These are phyloP conservation scores for Megacollybia marginata DNA, from an alignment of 768 basidiomycete genomes.

Conservation along the genomic window DNA sequence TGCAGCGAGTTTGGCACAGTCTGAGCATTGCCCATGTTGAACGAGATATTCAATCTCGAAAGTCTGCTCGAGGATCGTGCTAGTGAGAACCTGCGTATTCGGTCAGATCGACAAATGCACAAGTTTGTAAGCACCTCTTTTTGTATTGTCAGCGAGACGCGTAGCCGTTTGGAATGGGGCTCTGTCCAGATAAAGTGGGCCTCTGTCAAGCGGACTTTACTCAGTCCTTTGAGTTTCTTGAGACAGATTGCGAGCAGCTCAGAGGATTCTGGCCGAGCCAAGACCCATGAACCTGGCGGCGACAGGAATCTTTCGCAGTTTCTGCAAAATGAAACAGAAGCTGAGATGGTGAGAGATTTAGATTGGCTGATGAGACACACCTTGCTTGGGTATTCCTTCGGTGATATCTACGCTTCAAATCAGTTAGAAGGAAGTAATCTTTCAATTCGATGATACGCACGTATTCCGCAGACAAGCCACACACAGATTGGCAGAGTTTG, in stretches of 20 bases:
- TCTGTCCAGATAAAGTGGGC: slow-evolving; percentile 99
- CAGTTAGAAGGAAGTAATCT: not conserved
- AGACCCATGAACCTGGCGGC: slow-evolving; percentile 82
- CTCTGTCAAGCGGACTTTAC: slow-evolving; percentile 93
- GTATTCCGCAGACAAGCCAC: slow-evolving; percentile 85
- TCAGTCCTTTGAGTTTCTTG: slow-evolving; percentile 89
- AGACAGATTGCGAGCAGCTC: slow-evolving; percentile 93
- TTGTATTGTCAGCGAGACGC: slow-evolving; percentile 93
- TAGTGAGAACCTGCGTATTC: slow-evolving; percentile 68
- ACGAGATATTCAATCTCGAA: slow-evolving; percentile 97
- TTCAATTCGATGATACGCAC: slow-evolving; percentile 30
- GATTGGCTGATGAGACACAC: slow-evolving; percentile 27
- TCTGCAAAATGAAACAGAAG: slow-evolving; percentile 86
- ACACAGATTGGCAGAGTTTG: slow-evolving; percentile 90
- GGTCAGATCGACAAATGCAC: not conserved
- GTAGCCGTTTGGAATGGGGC: slow-evolving; percentile 89
- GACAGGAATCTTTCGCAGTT: slow-evolving; percentile 96
- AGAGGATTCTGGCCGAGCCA: slow-evolving; percentile 82
- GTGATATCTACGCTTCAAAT: slow-evolving; percentile 82
- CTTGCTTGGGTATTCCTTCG: slow-evolving; percentile 95
- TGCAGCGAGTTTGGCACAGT: slow-evolving; percentile 89
- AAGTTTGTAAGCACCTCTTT: slow-evolving; percentile 67
- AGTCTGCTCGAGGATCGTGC: slow-evolving; percentile 93
- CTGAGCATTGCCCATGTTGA: slow-evolving; percentile 90
- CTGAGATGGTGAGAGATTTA: slow-evolving; percentile 26